Evolutionary conservation across 2,329 filamentous ascomycete genomes (phyloP), one percentile per base, ranked within the genome.

Genomic region (Tolypocladium guangdongense): DNA sequence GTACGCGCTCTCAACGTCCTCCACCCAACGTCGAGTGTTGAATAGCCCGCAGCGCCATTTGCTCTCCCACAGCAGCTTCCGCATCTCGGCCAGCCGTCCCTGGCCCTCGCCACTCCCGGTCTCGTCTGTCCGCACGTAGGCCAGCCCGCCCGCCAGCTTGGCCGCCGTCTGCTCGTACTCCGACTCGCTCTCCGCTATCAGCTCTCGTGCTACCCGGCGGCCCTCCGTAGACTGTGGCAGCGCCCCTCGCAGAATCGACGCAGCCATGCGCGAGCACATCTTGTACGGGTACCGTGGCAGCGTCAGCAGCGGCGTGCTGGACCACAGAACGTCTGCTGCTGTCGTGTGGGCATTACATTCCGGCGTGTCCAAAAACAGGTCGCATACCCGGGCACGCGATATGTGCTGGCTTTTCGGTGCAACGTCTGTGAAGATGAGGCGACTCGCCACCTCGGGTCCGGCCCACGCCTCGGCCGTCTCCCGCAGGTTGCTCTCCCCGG

Each of bases 311-410:
- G 93, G 93, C 0, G 93, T 97, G 61, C 91, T 95, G 51, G 88
- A 95, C 93, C 93, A 99, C 7, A 99, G 76, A 1, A 97, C 87
- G 64, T 99, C 93, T 14, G 93, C 95, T 2, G 93, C 93, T 1
- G 93, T 99, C 1, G 93, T 99, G 68, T 99, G 93, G 1, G 91
- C 93, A 65, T 99, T 99, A 71, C 93, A 99, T 70, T 99, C 93
- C 1, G 93, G 91, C 0, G 93, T 99, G 69, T 99, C 93, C 16
- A 99, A 81, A 66, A 99, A 97, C 7, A 99, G 75, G 70, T 99
- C 93, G 66, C 92, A 92, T 32, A 99, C 83, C 24, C 91, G 83
- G 7, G 93, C 93, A 36, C 93, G 85, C 7, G 89, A 86, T 59
- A 99, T 99, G 68, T 99, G 93, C 59, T 91, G 83, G 60, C 88